Evolutionary conservation across 2,329 filamentous ascomycete species (phyloP), one percentile per base, ranked within the genome.

Genomic region (Phoma sp.): DNA sequence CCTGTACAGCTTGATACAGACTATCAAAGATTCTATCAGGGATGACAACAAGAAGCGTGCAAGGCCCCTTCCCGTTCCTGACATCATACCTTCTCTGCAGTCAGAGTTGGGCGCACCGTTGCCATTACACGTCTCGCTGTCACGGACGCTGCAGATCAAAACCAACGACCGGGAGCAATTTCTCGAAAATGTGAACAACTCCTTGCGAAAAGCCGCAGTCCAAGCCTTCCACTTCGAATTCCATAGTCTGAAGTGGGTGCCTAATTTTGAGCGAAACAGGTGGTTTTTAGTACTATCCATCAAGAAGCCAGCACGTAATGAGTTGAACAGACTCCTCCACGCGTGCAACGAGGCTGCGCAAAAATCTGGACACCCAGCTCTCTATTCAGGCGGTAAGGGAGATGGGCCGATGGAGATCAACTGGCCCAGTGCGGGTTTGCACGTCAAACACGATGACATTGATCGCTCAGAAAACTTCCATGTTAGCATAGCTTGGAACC

Each of bases 101-200:
- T 96, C 88, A 60, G 90, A 95, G 55, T 84, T 97, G 0, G 90
- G 87, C 54, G 86, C 87, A 6, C 87, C 89, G 5, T 80, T 91
- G 44, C 94, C 94, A 3, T 82, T 99, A 41, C 95, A 99, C 75
- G 87, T 99, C 68, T 96, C 92, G 64, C 83, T 99, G 6, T 98
- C 95, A 7, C 84, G 91, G 6, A 89, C 95, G 0, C 79, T 98
- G 45, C 83, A 87, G 12, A 84, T 99, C 29, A 79, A 81, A 43
- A 92, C 90, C 0, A 81, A 87, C n/a, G 82, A 88, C 60, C 91
- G 91, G 63, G 85, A 88, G 25, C 64, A 61, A 0, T 97, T 96
- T 69, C 78, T 89, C 5, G 75, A 82, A 4, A 74, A 76, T 0
- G 72, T 96, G 5, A 72, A 8, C 63, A 89, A 51, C 55, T 73